Percentiles rank a stretch among this genome's conserved stretches.
Conservation (phyloP, 768 basidiomycete species). For the Suillus subalutaceus region DNA sequence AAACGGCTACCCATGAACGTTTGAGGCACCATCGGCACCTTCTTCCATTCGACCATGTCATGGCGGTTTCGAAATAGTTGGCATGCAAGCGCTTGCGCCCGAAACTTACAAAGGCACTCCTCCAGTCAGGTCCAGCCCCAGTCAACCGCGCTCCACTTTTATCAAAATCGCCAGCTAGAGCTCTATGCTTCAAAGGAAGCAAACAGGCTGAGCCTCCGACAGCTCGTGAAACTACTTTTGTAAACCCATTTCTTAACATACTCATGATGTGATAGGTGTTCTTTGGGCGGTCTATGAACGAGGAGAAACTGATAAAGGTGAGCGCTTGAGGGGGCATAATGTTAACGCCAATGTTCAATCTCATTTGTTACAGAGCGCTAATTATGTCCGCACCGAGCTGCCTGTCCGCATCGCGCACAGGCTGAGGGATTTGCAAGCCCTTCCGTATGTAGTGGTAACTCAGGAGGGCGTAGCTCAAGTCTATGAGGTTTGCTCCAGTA, state of each 20-base stretch:
- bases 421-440: conserved; percentile 80
- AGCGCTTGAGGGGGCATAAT: conserved; percentile 12
- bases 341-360: not conserved
- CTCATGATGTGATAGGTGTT: conserved; percentile 58
- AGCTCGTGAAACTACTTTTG: conserved; percentile 56
- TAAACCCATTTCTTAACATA: conserved; percentile 8
- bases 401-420: conserved; percentile 89
- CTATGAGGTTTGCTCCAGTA: conserved; percentile 65
- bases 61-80: conserved; percentile 19
- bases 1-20: conserved; percentile 2
- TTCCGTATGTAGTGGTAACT: conserved; percentile 87
- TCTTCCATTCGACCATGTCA: conserved; percentile 27
- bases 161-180: conserved; percentile 82
- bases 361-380: conserved; percentile 63
- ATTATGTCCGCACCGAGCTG: conserved; percentile 88
- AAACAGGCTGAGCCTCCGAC: conserved; percentile 72
- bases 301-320: conserved; percentile 78
- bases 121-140: conserved; percentile 28
- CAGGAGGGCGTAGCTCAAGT: conserved; percentile 83
- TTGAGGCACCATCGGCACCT: not conserved
- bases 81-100: conserved; percentile 12
- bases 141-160: conserved; percentile 63
- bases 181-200: conserved; percentile 76
- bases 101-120: not conserved
- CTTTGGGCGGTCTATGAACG: conserved; percentile 82